Evolutionary conservation across 2,329 filamentous ascomycete genomes (phyloP), one percentile per base, ranked within the genome.

Genomic region (Karstenula rhodostoma): DNA sequence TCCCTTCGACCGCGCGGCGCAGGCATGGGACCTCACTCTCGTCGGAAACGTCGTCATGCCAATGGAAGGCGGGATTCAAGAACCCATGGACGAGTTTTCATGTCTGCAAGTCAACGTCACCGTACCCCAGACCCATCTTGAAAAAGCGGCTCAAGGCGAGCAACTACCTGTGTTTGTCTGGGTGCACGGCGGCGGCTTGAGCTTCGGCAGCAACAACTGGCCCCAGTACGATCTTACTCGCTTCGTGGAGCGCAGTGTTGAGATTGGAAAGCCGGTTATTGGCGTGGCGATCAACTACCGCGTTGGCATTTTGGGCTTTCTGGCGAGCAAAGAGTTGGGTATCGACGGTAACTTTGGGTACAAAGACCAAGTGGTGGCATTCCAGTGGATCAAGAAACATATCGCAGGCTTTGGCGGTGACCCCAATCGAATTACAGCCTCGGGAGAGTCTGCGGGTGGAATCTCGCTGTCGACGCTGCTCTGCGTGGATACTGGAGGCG

Each of bases 161-260:
- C 37, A 27, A 29, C 72, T 86, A 4, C 85, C 84, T 0, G 84
- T 86, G 0, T 76, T 86, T 27, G 77, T 83, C 1, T 85, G 83
- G 67, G 78, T 86, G 3, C 83, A 86, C 59, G 84, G 85, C 1
- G 84, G 85, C n/a, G 84, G 80, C 0, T 78, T 84, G 37, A 73
- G 74, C 7, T 76, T 82, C 9, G 85, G 84, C 8, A 80, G 80
- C 2, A 84, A 82, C 43, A 83, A 75, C 4, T 86, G 82, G 80
- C 85, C 84, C 1, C 82, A 86, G 54, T 85, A 83, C 65, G 62
- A 85, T 58, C 69, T 82, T 12, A 70, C 67, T 1, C 73, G 75
- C 1, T 68, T 87, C 15, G 81, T 85, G 0, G 77, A 79, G 58
- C 65, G 82, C 9, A 81, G 80, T 1, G 68, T 72, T 0, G 73